Percentiles rank a stretch among this genome's conserved stretches.
Evolutionary conservation across 2,329 filamentous ascomycete species (phyloP).

Genomic region (Botryosphaeria dothidea): DNA sequence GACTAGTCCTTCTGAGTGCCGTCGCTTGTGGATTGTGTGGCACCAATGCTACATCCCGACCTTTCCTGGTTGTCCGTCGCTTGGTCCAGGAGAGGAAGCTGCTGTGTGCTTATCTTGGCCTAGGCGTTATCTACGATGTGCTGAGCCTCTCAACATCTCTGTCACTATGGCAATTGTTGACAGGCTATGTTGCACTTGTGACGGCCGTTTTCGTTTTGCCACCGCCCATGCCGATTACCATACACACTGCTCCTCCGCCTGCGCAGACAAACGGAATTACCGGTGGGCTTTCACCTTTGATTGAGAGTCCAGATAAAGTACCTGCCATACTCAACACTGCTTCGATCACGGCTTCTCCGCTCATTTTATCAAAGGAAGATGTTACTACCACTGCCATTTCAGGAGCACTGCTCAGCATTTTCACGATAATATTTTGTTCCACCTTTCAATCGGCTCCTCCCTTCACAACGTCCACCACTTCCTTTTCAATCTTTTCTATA

Average conservation of each 20-base stretch:
- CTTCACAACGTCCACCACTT: slow-evolving; percentile 34
- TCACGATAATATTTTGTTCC: slow-evolving; percentile 39
- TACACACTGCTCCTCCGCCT: neutral
- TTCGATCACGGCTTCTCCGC: slow-evolving; percentile 24
- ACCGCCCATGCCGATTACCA: slow-evolving; percentile 46
- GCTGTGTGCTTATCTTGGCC: slow-evolving; percentile 37
- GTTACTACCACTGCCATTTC: slow-evolving; percentile 44
- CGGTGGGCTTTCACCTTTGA: slow-evolving; percentile 10
- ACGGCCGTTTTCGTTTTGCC: slow-evolving; percentile 50
- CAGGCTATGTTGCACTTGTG: slow-evolving; percentile 51
- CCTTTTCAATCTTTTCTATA: slow-evolving; percentile 44
- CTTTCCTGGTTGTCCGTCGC: slow-evolving; percentile 32
- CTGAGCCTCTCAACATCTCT: slow-evolving; percentile 25
- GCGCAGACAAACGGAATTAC: neutral
- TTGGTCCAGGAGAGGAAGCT: slow-evolving; percentile 31
- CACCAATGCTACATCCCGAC: slow-evolving; percentile 23
- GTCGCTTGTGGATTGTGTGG: slow-evolving; percentile 45
- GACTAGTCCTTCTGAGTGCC: slow-evolving; percentile 51
- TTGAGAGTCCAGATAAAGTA: slow-evolving; percentile 16
- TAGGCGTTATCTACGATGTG: slow-evolving; percentile 37
- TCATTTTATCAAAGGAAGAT: slow-evolving; percentile 42
- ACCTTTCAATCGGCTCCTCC: slow-evolving; percentile 35
- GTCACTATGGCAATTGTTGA: slow-evolving; percentile 28
- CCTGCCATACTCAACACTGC: neutral
- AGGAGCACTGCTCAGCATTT: slow-evolving; percentile 38